Percentiles rank a stretch among this genome's conserved stretches.
Evolutionary conservation across 139 green algal species (phyloP).

Genomic region (Chlorella sp.): DNA sequence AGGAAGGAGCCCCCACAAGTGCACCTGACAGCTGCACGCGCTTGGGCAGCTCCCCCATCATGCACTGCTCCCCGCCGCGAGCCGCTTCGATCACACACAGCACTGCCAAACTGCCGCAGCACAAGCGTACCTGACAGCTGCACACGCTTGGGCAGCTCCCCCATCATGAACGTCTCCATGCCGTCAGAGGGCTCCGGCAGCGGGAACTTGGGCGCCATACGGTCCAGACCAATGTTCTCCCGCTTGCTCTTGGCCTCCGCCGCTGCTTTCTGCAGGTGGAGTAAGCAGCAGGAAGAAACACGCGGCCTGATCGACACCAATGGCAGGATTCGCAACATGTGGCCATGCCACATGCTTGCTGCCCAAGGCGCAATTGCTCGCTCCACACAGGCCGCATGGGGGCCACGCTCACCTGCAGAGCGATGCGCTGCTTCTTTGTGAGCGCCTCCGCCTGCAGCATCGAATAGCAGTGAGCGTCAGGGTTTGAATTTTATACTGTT

Average conservation of each 20-base stretch:
- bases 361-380: too few species aligned
- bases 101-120: not conserved
- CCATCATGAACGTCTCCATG: not conserved
- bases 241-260: conserved; percentile 42
- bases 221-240: conserved; percentile 31
- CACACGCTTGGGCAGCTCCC: conserved; percentile 10
- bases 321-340: too few species aligned
- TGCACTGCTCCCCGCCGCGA: too few species aligned
- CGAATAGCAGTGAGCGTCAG: too few species aligned
- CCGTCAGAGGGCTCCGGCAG: not conserved
- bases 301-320: too few species aligned
- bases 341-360: too few species aligned
- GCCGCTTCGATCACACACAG: too few species aligned
- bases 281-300: too few species aligned
- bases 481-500: too few species aligned
- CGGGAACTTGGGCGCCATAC: conserved; percentile 28
- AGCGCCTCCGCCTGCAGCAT: conserved; percentile 8
- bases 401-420: conserved; percentile 24
- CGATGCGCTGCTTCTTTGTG: conserved; percentile 52
- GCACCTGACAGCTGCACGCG: too few species aligned
- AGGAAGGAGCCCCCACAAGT: not conserved
- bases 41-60: too few species aligned
- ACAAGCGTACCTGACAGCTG: conserved; percentile 12
- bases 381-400: too few species aligned
- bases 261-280: conserved; percentile 15